Conservation (phyloP, 306 rosid genomes). For the Lathyrus sativus region DNA sequence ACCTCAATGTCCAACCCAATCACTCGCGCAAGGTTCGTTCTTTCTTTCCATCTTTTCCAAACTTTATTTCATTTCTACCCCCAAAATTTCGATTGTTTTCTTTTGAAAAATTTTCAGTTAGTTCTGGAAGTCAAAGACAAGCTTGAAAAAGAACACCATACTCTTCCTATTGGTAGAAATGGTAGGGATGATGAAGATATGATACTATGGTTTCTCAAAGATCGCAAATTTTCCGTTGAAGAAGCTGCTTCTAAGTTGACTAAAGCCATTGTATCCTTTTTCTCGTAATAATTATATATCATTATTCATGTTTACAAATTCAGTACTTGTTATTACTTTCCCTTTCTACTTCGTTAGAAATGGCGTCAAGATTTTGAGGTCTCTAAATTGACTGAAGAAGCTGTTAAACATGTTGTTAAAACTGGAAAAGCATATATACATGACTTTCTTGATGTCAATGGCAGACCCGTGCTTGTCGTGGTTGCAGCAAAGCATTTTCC, state of each 20-base stretch:
- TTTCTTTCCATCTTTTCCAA: neutral
- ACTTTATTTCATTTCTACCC: neutral
- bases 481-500: conserved; percentile 80
- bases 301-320: neutral
- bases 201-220: conserved; percentile 93
- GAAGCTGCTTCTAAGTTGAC: conserved; percentile 70
- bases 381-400: conserved; percentile 68
- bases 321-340: conserved; percentile 34
- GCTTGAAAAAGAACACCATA: conserved; percentile 61
- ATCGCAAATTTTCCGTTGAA: conserved; percentile 67
- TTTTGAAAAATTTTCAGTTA: conserved; percentile 51
- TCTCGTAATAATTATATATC: conserved; percentile 1
- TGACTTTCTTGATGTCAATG: conserved; percentile 68
- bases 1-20: conserved; percentile 24
- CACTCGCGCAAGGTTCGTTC: conserved; percentile 61
- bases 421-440: conserved; percentile 85
- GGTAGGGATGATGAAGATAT: conserved; percentile 97
- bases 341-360: conserved; percentile 62
- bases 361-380: conserved; percentile 94
- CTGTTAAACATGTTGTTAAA: conserved; percentile 60
- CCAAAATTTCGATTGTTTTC: too few species aligned
- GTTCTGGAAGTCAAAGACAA: conserved; percentile 79
- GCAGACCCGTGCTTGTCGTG: conserved; percentile 81
- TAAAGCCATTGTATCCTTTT: conserved; percentile 84
- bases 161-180: conserved; percentile 78